A percentile compares a stretch with the other conserved stretches of the same genome.
These are phyloP conservation scores for Asterochloris erici DNA, from an alignment of 139 green algal genomes.

Conservation along the genomic window DNA sequence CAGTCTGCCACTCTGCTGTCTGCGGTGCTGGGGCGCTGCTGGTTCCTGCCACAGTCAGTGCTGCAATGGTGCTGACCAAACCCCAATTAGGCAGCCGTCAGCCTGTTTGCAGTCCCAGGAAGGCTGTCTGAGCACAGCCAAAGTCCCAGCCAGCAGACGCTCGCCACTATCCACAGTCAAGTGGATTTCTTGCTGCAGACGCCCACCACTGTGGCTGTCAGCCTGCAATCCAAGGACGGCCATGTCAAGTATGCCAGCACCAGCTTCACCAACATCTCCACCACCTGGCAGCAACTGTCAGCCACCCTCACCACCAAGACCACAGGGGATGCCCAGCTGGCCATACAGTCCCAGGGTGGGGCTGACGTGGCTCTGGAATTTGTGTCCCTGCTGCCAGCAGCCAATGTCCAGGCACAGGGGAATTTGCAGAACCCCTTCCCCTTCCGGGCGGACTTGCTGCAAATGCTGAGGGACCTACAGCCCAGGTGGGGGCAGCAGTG, in stretches of 20 bases:
- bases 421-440: constrained; percentile 33
- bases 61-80: no score
- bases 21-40: no score
- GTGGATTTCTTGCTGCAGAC: background rate
- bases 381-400: constrained; percentile 35
- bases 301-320: constrained; percentile 6
- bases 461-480: constrained; percentile 28
- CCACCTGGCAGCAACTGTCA: constrained; percentile 14
- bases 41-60: no score
- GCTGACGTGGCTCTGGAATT: constrained; percentile 24
- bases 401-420: constrained; percentile 19
- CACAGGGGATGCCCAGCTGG: constrained; percentile 22
- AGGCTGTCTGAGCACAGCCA: no score
- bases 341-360: constrained; percentile 14
- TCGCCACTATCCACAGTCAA: no score
- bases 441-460: constrained; percentile 36
- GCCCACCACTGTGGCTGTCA: constrained; percentile 5
- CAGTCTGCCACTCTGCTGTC: background rate
- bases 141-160: no score
- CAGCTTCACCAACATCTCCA: constrained; percentile 7
- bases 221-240: constrained; percentile 6
- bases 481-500: constrained; percentile 22
- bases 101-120: no score
- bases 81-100: no score
- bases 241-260: constrained; percentile 18